Evolutionary conservation across 306 rosid genomes (phyloP).

Genomic region (Phaseolus lunatus): DNA sequence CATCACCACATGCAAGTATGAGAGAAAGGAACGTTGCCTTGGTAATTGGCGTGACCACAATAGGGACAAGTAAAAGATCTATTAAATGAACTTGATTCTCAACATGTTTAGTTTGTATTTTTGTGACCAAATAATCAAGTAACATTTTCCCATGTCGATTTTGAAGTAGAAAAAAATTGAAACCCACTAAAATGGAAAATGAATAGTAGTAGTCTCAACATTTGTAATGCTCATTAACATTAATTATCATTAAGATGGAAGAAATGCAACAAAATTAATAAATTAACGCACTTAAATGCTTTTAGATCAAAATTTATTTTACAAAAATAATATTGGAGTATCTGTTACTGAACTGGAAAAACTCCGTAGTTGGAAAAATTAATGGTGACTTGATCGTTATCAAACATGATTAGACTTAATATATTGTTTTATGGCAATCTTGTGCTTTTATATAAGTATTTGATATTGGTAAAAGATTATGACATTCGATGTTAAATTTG

Average conservation of each 20-base stretch:
- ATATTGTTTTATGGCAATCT: neutral
- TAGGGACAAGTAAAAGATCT: too few relatives aligned
- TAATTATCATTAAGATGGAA: neutral
- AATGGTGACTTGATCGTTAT: neutral
- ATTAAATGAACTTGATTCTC: neutral
- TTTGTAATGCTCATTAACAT: neutral
- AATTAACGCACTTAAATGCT: neutral
- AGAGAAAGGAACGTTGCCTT: neutral
- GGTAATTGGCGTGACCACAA: neutral
- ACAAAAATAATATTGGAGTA: too few relatives aligned
- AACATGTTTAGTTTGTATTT: neutral
- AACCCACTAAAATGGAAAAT: neutral
- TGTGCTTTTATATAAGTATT: neutral
- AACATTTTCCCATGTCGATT: neutral
- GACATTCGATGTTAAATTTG: neutral
- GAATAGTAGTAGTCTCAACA: neutral
- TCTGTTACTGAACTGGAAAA: too few relatives aligned
- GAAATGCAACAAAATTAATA: neutral
- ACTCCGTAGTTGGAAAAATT: neutral
- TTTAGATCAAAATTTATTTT: neutral
- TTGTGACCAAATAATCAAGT: neutral
- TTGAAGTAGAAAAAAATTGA: neutral
- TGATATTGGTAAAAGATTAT: neutral
- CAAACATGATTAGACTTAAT: neutral
- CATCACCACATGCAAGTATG: neutral